A percentile compares a stretch with the other conserved stretches of the same genome.
Conservation (phyloP, 371 early-diverging fungal genomes). For the Mucor racemosus region DNA sequence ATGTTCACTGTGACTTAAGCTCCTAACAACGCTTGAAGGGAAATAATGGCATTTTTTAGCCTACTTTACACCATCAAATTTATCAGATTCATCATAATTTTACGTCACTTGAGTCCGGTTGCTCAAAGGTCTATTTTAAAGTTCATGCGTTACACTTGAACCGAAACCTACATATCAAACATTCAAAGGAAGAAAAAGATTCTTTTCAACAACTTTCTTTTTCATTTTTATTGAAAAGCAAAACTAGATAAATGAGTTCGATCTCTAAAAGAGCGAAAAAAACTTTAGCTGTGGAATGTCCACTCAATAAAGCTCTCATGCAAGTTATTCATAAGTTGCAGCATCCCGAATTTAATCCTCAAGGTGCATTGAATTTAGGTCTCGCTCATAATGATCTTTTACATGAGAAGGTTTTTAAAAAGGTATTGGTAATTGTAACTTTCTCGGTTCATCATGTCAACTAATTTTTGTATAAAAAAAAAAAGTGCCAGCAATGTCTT, state of each 20-base stretch:
- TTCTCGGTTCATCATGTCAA: not conserved
- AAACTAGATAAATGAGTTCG: not conserved
- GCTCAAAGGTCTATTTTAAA: not conserved
- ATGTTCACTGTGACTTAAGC: too few species aligned
- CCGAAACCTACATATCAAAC: not conserved
- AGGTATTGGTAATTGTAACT: constrained; percentile 31
- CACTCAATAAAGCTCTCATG: not conserved
- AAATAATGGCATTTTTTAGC: too few species aligned
- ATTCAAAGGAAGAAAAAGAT: not conserved
- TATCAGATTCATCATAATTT: not conserved
- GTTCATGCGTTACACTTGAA: not conserved
- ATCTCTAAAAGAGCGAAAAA: constrained; percentile 20
- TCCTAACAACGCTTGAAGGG: too few species aligned
- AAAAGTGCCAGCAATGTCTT: constrained; percentile 14
- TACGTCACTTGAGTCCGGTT: not conserved
- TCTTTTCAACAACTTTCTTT: not conserved
- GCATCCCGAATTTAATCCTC: constrained; percentile 48
- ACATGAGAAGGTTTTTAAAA: constrained; percentile 45
- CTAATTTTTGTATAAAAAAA: not conserved
- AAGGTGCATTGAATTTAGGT: constrained; percentile 74
- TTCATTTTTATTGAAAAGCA: not conserved
- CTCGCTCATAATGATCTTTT: constrained; percentile 75
- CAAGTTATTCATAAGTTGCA: not conserved
- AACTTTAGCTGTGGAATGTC: constrained; percentile 13
- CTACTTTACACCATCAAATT: too few species aligned